Base-by-base conservation (phyloP, 805 yeast species). In the Teunomyces tritomae region DNA sequence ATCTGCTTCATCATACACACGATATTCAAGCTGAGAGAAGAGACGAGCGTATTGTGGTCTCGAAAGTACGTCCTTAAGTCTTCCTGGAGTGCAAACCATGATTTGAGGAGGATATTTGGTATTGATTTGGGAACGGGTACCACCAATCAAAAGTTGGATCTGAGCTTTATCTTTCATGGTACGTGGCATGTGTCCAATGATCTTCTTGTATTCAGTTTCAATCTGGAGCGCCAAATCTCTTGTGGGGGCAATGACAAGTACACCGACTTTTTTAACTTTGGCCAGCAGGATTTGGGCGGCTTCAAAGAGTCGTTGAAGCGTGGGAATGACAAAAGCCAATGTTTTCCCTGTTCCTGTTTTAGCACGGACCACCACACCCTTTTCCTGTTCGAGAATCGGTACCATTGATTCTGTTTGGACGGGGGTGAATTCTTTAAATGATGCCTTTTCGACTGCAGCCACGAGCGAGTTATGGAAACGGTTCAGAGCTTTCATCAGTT, bases 301-400 rank as follows among this genome's bases (percentile, higher is more conserved):
- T 53, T 78, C 73, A 59, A 71, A 54, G 49, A 77, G 67, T 40
- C 80, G 77, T 60, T 89, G 86, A 40, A 89, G 69, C 9, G 87
- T 70, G 2, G 97, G 97, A 37, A 91, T 73, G 50, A 91, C 85
- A 64, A 89, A 90, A 0, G 97, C 95, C 52, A 87, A 81, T 0
- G 97, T 90, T 65, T 90, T 90, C 59, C 97, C 97, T 2, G 97
- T 90, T 63, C 97, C 97, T 3, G 97, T 90, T 64, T 89, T 89
- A 26, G 97, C 97, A 58, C 96, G 77, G 33, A 89, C 90, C 17
- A 90, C 89, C 37, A 89, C 73, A 54, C 92, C 91, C 28, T 71
- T 68, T n/a, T 76, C 70, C 34, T 73, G 70, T 11, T 70, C 58
- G 34, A 86, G 67, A 36, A 81, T 74, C 17, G 87, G 85, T 42